phyloP scores from a whole-genome alignment of 176 grass and related monocot genomes.

The Oryza meridionalis region DNA sequence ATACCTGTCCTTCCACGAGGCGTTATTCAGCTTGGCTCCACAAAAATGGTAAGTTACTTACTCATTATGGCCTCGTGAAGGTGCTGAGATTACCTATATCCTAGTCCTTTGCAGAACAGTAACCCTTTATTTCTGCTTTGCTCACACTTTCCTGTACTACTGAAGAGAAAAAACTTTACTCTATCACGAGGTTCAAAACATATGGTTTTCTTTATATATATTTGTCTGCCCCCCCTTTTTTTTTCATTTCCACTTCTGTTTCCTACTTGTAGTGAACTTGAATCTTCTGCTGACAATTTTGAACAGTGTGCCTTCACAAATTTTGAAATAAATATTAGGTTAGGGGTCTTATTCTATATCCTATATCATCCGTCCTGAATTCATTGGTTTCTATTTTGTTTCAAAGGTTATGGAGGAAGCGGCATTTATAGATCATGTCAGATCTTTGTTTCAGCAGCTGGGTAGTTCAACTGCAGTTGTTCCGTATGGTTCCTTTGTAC shows the following conservation, averaged over 20 bases:
- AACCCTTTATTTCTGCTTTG: neutral
- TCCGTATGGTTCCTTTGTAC: neutral
- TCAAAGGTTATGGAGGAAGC: constrained; percentile 54
- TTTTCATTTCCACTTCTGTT: neutral
- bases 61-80: neutral
- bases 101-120: neutral
- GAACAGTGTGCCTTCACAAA: neutral
- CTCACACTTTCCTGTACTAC: neutral
- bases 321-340: neutral
- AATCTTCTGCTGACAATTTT: neutral
- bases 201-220: neutral
- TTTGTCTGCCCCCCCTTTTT: neutral
- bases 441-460: constrained; percentile 36
- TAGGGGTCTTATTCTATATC: neutral
- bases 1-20: constrained; percentile 58
- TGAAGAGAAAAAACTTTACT: neutral
- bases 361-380: neutral
- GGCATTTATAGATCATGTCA: constrained; percentile 43
- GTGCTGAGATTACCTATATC: neutral
- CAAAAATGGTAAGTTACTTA: constrained; percentile 40
- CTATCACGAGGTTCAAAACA: neutral
- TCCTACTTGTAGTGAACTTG: neutral
- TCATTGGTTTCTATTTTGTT: constrained; percentile 24
- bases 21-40: constrained; percentile 53
- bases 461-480: constrained; percentile 6